Evolutionary conservation across 2,329 filamentous ascomycete species (phyloP).

Genomic region (Daldinia sp.): DNA sequence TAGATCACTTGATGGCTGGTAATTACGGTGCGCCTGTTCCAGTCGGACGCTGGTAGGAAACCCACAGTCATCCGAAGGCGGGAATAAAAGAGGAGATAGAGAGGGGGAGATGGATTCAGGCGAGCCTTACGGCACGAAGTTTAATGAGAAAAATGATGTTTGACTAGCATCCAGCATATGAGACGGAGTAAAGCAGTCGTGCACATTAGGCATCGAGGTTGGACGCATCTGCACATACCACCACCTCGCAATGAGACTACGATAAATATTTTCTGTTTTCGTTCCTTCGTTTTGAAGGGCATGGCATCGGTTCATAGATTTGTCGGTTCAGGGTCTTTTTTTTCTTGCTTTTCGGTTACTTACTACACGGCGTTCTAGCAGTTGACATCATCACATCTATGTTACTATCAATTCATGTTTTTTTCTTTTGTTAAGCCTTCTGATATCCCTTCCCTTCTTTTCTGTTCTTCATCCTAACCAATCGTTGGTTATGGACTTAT

Average conservation of each 20-base stretch:
- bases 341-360: conserved; percentile 17
- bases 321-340: conserved; percentile 33
- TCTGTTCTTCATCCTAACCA: conserved; percentile 9
- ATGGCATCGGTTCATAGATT: conserved; percentile 47
- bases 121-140: conserved; percentile 9
- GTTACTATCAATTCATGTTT: conserved; percentile 22
- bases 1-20: conserved; percentile 72
- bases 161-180: conserved; percentile 40
- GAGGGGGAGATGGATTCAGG: conserved; percentile 1
- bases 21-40: conserved; percentile 70
- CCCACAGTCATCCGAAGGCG: too few species aligned
- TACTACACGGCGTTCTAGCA: conserved; percentile 42
- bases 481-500: background rate
- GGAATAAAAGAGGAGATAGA: background rate
- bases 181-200: conserved; percentile 28
- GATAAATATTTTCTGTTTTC: conserved; percentile 40
- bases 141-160: conserved; percentile 35
- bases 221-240: conserved; percentile 37
- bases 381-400: conserved; percentile 13
- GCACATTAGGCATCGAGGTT: conserved; percentile 24
- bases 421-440: background rate
- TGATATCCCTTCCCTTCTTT: conserved; percentile 17
- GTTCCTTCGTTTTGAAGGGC: conserved; percentile 36
- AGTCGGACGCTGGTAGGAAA: conserved; percentile 70
- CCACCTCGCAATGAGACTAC: conserved; percentile 42